These are phyloP conservation scores for Aspergillus mulundensis DNA, from an alignment of 495 filamentous ascomycete genomes.

Conservation along the genomic window DNA sequence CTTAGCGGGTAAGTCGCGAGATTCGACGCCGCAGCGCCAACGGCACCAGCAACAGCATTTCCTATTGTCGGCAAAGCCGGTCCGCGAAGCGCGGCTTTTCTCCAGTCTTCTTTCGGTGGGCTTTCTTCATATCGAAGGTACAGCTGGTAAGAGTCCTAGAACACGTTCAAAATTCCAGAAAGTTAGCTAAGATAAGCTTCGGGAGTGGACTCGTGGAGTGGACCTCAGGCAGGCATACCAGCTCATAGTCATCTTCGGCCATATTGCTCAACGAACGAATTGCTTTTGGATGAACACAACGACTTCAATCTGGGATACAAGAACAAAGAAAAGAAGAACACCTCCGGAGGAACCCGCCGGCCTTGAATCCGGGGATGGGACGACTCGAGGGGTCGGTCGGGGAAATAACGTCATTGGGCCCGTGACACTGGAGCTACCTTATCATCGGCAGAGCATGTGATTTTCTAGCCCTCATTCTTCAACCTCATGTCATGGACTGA, in stretches of 20 bases:
- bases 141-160: slow-evolving; percentile 48
- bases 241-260: slow-evolving; percentile 3
- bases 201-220: no score
- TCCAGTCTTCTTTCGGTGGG: slow-evolving; percentile 32
- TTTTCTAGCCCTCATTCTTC: not conserved
- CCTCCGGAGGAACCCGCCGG: not conserved
- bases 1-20: slow-evolving; percentile 77
- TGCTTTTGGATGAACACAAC: not conserved
- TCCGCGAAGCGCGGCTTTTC: slow-evolving; percentile 34
- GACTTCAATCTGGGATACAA: not conserved
- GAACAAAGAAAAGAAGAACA: not conserved
- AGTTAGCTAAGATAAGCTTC: not conserved
- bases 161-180: not conserved
- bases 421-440: not conserved
- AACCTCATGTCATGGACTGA: not conserved
- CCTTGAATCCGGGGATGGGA: not conserved
- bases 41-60: slow-evolving; percentile 77
- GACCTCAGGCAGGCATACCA: not conserved
- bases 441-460: not conserved
- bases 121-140: slow-evolving; percentile 44
- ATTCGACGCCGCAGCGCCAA: slow-evolving; percentile 77
- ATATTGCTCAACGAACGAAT: not conserved
- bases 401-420: not conserved
- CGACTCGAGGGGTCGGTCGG: not conserved
- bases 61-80: slow-evolving; percentile 76